Conservation (phyloP, 2,329 filamentous ascomycete species). For the Lachnellula cervina region DNA sequence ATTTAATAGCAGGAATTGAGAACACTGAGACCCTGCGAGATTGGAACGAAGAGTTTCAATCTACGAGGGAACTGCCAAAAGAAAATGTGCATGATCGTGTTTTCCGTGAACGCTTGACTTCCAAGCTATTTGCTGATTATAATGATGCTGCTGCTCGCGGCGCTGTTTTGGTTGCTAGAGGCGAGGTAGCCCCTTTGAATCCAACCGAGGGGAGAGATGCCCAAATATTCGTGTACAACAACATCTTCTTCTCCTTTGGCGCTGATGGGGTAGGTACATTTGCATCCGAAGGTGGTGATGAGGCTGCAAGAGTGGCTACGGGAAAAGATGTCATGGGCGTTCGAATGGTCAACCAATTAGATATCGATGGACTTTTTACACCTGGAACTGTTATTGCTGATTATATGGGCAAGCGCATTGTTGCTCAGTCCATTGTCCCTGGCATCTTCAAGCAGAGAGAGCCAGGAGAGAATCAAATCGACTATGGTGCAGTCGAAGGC, state of each 20-base stretch:
- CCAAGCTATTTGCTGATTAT: conserved; percentile 96
- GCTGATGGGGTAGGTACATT: conserved; percentile 97
- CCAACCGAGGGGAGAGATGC: conserved; percentile 89
- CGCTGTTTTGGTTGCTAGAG: conserved; percentile 84
- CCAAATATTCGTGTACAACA: conserved; percentile 99
- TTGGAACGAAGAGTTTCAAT: conserved; percentile 99
- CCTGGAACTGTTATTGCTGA: conserved; percentile 95
- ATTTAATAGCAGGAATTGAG: conserved; percentile 82
- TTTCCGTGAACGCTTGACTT: conserved; percentile 88
- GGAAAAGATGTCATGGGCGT: conserved; percentile 96
- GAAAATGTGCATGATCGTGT: conserved; percentile 93
- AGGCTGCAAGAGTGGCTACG: conserved; percentile 90
- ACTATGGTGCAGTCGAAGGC: conserved; percentile 96
- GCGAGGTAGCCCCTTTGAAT: conserved; percentile 89
- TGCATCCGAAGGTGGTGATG: conserved; percentile 90
- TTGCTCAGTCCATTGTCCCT: conserved; percentile 95
- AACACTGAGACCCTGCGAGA: conserved; percentile 92
- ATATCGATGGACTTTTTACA: conserved; percentile 90
- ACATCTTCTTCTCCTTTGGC: conserved; percentile 98
- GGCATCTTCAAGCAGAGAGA: conserved; percentile 99
- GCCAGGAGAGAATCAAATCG: conserved; percentile 95
- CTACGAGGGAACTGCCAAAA: conserved; percentile 87
- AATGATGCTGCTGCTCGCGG: conserved; percentile 91
- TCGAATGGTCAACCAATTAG: conserved; percentile 91
- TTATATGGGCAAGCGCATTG: conserved; percentile 93